Base-by-base conservation (phyloP, 192 early-diverging fungal species). In the Gamsiella multidivaricata region DNA sequence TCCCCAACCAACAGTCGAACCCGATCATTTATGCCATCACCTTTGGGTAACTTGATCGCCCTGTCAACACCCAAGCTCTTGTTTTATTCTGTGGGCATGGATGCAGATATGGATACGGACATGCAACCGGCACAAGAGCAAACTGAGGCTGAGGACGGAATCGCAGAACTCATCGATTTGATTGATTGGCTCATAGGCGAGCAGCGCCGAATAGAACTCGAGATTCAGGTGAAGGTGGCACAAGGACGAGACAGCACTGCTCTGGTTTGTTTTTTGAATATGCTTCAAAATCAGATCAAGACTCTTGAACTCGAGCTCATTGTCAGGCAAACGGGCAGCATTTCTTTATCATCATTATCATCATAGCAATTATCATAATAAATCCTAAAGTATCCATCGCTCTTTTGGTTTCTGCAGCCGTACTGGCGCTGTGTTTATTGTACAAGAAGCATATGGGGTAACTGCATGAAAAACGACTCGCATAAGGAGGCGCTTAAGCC, bases 401-500 rank as follows among this genome's bases (percentile, higher is more conserved):
- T 14, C 39, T 41, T 41, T 41, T 41, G 7, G 7, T 41, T 41
- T 41, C 14, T 41, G n/a, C n/a, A n/a, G n/a, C n/a, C n/a, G n/a
- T n/a, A n/a, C n/a, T n/a, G n/a, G n/a, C n/a, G n/a, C n/a, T n/a
- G n/a, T n/a, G 29, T 49, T 28, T 62, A 60, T 45, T 60, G 32
- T 60, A 60, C 58, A 60, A 43, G 17, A 31, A 25, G 31, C 14
- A 14, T 36, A 4, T 6, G 26, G 56, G 3, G 17, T 34, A 36
- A 17, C 5, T 2, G n/a, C n/a, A 7, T 32, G 32, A 55, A 14
- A 3, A 39, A n/a, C n/a, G n/a, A n/a, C n/a, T n/a, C n/a, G n/a
- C n/a, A n/a, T n/a, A n/a, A n/a, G n/a, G n/a, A n/a, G n/a, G n/a
- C 25, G 15, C 6, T 65, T 70, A 78, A 23, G 80, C 80, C 84